A percentile compares a stretch with the other conserved stretches of the same genome.
Conservation (phyloP, 148 eudicot genomes). For the Vaccinium darrowii region DNA sequence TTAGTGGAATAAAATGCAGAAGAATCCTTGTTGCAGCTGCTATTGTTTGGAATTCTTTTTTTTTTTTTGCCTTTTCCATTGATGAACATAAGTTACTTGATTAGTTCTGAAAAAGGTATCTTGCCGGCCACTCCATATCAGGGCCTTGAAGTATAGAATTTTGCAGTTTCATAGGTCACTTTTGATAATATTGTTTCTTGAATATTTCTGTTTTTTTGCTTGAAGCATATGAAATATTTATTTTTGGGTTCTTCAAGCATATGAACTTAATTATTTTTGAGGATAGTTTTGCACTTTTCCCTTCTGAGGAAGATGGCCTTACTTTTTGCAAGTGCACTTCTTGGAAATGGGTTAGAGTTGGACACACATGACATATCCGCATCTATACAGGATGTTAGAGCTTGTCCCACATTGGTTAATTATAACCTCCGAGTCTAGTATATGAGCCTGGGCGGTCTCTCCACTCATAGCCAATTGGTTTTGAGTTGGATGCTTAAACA, state of each 20-base stretch:
- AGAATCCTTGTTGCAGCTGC: background rate
- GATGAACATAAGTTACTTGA: background rate
- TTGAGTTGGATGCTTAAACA: no score
- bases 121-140: background rate
- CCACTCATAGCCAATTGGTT: no score
- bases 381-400: background rate
- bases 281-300: background rate
- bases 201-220: background rate
- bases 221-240: background rate
- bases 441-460: no score
- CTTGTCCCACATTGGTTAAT: no score
- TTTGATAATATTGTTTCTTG: background rate
- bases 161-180: background rate
- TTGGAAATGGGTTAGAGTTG: slow-evolving; percentile 8
- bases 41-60: background rate
- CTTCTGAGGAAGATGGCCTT: background rate
- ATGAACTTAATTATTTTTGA: background rate
- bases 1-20: background rate
- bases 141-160: background rate
- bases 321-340: background rate
- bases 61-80: background rate
- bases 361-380: background rate
- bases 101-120: background rate
- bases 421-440: no score
- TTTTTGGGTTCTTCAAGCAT: slow-evolving; percentile 2